Conservation (phyloP, 306 rosid species). For the Herpetospermum pedunculosum region DNA sequence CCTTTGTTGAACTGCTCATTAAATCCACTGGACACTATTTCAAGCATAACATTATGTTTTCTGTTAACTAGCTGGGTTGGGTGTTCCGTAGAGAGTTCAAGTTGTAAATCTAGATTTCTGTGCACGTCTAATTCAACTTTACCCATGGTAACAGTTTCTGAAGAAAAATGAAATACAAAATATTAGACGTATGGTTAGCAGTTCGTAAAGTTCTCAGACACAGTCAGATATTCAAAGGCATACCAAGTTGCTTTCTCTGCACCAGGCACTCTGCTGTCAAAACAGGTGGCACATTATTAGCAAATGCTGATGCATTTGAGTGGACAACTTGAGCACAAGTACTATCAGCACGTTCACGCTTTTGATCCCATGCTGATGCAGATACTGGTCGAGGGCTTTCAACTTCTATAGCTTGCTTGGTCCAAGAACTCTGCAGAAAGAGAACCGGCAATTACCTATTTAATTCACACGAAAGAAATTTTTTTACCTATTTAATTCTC, state of each 20-base stretch:
- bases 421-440: conserved; percentile 80
- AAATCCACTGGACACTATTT: conserved; percentile 33
- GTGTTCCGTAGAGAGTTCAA: conserved; percentile 22
- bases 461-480: background rate
- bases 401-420: conserved; percentile 68
- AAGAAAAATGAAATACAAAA: conserved; percentile 20
- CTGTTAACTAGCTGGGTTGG: conserved; percentile 34
- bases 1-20: conserved; percentile 39
- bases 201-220: background rate
- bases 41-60: conserved; percentile 25
- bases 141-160: conserved; percentile 21
- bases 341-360: conserved; percentile 54
- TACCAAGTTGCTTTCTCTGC: conserved; percentile 47
- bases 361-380: conserved; percentile 34
- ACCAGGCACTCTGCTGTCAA: conserved; percentile 28
- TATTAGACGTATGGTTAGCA: background rate
- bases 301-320: conserved; percentile 44
- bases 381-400: conserved; percentile 58
- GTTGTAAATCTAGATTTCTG: conserved; percentile 28
- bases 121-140: conserved; percentile 23
- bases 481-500: too few species aligned
- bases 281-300: conserved; percentile 27
- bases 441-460: conserved; percentile 8
- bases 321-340: conserved; percentile 78
- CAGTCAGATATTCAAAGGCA: conserved; percentile 11